Evolutionary conservation across 1,284 basidiomycete genomes (phyloP).

Genomic region (Leccinum subspadiceum): DNA sequence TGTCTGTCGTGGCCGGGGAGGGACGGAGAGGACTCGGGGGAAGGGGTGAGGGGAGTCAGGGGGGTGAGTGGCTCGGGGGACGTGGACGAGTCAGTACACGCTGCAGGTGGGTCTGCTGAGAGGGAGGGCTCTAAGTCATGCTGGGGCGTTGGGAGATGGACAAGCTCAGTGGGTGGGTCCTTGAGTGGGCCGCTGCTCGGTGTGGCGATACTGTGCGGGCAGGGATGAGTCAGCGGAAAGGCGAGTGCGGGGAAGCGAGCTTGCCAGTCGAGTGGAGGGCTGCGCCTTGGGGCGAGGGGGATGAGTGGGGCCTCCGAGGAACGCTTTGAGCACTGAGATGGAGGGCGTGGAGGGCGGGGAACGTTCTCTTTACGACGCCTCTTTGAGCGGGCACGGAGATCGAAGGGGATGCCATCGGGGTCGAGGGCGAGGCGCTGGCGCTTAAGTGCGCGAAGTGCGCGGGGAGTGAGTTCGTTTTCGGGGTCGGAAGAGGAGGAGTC

Average conservation of each 20-base stretch:
- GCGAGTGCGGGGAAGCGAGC: not conserved
- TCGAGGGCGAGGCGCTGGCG: slow-evolving; percentile 33
- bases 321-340: not conserved
- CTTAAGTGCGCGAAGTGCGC: slow-evolving; percentile 35
- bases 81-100: not conserved
- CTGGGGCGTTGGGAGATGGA: not conserved
- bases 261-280: slow-evolving; percentile 13
- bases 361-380: slow-evolving; percentile 26
- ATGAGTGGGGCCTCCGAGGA: not conserved
- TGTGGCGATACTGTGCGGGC: slow-evolving; percentile 11
- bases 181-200: slow-evolving; percentile 6
- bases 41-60: slow-evolving; percentile 24
- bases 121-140: slow-evolving; percentile 1
- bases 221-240: not conserved
- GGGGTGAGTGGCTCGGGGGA: slow-evolving; percentile 21
- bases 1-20: slow-evolving; percentile 28
- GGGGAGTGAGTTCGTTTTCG: slow-evolving; percentile 34
- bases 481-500: slow-evolving; percentile 24
- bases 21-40: slow-evolving; percentile 21
- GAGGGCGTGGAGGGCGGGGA: not conserved
- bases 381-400: slow-evolving; percentile 13
- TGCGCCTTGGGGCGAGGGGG: slow-evolving; percentile 10
- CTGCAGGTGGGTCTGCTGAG: not conserved
- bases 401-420: slow-evolving; percentile 26
- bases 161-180: not conserved